Base-by-base conservation (phyloP, 2,329 filamentous ascomycete genomes). In the Neofusicoccum cordaticola region DNA sequence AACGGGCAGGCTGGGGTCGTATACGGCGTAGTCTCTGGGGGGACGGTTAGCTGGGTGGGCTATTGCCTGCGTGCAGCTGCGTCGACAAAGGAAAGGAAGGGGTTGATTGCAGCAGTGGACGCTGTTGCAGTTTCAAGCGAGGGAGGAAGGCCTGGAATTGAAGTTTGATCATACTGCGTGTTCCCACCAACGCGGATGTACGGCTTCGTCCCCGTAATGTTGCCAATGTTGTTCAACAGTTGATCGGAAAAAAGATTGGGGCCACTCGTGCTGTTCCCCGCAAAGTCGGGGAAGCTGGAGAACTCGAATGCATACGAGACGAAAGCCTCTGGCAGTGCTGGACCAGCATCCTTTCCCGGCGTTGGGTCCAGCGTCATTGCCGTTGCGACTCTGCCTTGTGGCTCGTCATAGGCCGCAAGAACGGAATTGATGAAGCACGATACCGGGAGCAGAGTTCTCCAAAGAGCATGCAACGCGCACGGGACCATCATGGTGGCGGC, bases 101-200 rank as follows among this genome's bases (percentile, higher is more conserved):
- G 22, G 22, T 22, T 22, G 22, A 22, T 22, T 22, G 22, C 22
- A 22, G 22, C 22, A 22, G 22, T 22, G 22, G 22, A 22, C 22
- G 22, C 3, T 22, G 22, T 22, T 22, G 22, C 22, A 22, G 22
- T 22, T 22, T 22, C 22, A 22, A 22, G 3, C 22, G 22, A 22
- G 22, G 22, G 22, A 22, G 22, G 22, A 22, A 22, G 22, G 22
- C 22, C 22, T 22, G 3, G 22, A 22, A 22, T 12, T 50, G n/a
- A 50, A 27, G 27, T 19, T 13, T 15, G 15, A 35, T 15, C 68
- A 53, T 68, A 77, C 74, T 89, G 87, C 0, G 87, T 88, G 69
- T 88, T 89, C n/a, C 87, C 87, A 3, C 87, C 86, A 1, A 89
- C 85, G 15, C 87, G 80, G 63, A 89, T 84, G 68, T 85, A 81